Evolutionary conservation across 257 asterid genomes (phyloP).

Genomic region (Rhazya stricta): DNA sequence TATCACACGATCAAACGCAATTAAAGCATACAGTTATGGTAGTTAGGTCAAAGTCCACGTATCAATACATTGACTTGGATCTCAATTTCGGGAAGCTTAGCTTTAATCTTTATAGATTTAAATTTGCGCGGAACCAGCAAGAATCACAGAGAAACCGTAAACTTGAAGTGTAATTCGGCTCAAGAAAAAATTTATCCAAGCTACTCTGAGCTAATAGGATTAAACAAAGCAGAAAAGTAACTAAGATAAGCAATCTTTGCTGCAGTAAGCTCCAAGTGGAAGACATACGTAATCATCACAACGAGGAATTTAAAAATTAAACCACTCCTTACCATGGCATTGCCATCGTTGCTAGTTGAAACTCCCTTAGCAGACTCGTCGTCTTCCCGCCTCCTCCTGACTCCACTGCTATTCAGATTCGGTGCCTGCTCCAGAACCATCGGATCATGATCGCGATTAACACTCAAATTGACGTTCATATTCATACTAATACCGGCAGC

Average conservation of each 20-base stretch:
- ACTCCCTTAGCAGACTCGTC: constrained; percentile 30
- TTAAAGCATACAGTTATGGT: not conserved
- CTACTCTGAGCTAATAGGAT: not conserved
- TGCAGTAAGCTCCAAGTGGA: not conserved
- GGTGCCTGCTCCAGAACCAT: constrained; percentile 24
- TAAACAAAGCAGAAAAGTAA: not conserved
- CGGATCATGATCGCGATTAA: constrained; percentile 26
- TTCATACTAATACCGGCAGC: constrained; percentile 14
- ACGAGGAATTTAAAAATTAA: not conserved
- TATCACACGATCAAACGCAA: no score
- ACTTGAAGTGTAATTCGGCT: not conserved
- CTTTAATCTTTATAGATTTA: not conserved
- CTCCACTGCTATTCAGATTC: constrained; percentile 11
- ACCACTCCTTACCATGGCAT: constrained; percentile 21
- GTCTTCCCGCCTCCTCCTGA: constrained; percentile 28
- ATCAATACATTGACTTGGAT: constrained; percentile 5
- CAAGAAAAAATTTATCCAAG: not conserved
- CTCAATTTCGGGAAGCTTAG: not conserved
- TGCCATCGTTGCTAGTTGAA: constrained; percentile 31
- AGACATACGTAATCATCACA: not conserved
- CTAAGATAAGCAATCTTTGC: not conserved
- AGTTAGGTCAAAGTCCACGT: not conserved
- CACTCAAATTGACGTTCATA: constrained; percentile 5
- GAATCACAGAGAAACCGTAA: not conserved
- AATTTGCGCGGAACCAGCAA: not conserved